Evolutionary conservation across 2,329 filamentous ascomycete genomes (phyloP), one percentile per base, ranked within the genome.

Genomic region (Neospermospora avenae): DNA sequence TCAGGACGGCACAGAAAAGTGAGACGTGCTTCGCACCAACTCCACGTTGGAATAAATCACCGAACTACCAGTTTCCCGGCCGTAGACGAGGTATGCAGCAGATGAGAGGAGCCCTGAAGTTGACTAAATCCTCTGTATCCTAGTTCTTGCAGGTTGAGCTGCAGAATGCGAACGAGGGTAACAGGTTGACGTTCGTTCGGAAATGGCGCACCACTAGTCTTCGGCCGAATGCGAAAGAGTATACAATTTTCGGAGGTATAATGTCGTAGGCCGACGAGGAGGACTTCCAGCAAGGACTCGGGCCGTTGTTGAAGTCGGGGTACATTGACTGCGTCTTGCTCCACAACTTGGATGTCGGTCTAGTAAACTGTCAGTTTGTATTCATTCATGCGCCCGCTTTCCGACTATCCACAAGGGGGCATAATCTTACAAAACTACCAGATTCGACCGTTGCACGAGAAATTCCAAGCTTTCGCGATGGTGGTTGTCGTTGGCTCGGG

Each of bases 111-210:
- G 11, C 51, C 35, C 34, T 16, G 48, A 46, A 39, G n/a, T 24
- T 22, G 55, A 54, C 20, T 48, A 34, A 49, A 49, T 53, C 61
- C 48, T 63, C 37, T 61, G 35, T 54, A 64, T 55, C 58, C 64
- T 60, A 46, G 62, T 34, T 42, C 16, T 55, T 57, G 54, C 61
- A 58, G 51, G 46, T 24, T 54, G 46, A 49, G 31, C 54, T 63
- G 55, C 61, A 60, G 56, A 20, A 41, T 8, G 10, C 28, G 28
- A 37, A 10, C 5, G 28, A 31, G 28, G 39, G 31, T 28, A 45
- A 41, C 45, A 31, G 41, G 54, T 37, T 52, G 39, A 39, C 42
- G 41, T 34, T 28, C 52, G 25, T 53, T 45, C 35, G 44, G 51
- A 49, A 39, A 53, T 34, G 18, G 45, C 51, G 52, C 61, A 55